Evolutionary conservation across 129 eudicot species (phyloP).

Genomic region (Helichrysum umbraculigerum): DNA sequence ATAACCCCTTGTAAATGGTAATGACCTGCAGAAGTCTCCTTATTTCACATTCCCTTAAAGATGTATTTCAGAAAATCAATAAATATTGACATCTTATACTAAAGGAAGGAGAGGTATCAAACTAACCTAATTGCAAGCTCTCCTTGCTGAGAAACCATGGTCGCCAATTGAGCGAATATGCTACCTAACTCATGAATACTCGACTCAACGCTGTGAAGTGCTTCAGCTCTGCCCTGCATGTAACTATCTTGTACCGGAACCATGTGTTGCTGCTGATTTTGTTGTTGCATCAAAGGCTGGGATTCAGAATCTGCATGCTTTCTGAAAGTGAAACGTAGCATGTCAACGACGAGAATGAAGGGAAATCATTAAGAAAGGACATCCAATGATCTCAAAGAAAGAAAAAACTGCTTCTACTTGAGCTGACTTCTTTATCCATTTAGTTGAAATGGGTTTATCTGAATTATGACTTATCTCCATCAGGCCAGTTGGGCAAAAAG

Average conservation of each 20-base stretch:
- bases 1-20: not conserved
- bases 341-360: not conserved
- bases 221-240: conserved; percentile 94
- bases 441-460: not conserved
- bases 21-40: conserved; percentile 10
- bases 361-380: not conserved
- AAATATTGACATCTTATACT: not conserved
- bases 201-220: conserved; percentile 89
- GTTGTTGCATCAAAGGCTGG: conserved; percentile 83
- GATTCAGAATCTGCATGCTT: conserved; percentile 69
- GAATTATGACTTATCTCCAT: not conserved
- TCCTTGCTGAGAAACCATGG: conserved; percentile 96
- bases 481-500: not conserved
- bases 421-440: not conserved
- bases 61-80: not conserved
- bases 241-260: conserved; percentile 83
- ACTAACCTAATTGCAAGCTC: conserved; percentile 85
- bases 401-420: not conserved
- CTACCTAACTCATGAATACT: conserved; percentile 84
- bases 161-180: conserved; percentile 89
- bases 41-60: conserved; percentile 3
- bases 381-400: not conserved
- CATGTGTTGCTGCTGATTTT: conserved; percentile 66
- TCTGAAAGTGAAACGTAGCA: conserved; percentile 51
- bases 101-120: not conserved